Base-by-base conservation (phyloP, 768 basidiomycete species). In the Mycena indigotica region DNA sequence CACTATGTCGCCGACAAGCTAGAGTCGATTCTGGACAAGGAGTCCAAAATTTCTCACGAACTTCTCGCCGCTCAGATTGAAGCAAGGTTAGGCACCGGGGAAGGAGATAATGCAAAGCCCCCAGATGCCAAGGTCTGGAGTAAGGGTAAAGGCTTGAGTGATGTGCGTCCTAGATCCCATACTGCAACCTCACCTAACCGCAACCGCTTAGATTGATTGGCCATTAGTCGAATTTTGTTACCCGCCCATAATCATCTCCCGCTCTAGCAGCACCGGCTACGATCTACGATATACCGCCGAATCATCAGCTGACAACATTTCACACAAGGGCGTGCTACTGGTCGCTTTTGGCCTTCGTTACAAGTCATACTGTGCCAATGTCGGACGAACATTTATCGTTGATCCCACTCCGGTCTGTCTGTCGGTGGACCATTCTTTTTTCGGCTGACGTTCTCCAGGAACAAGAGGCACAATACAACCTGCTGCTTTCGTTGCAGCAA, bases 111-210 rank as follows among this genome's bases (percentile, higher is more conserved):
- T 58, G 85, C 84, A 2, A 93, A 91, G 67, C 88, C 88, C 2
- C 92, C 94, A 4, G 95, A 98, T 69, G 92, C 89, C 87, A 93
- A 88, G 68, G 85, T 96, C 17, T 98, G 96, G 95, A 83, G 80
- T 65, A 87, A 91, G 67, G 88, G 85, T 15, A 86, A 87, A 49
- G 84, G 83, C 5, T 68, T 93, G 29, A 84, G 79, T 55, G 88
- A 92, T 50, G 94, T 94, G 64, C 65, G 90, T 79, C 10, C 52
- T 32, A 35, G 46, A 45, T 35, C 25, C 35, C 38, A 24, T 35
- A 17, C 19, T 41, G 52, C 16, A 56, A 16, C n/a, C 50, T 38
- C 50, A 32, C 57, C 50, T 55, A 57, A 59, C 48, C 45, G 17
- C 17, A 55, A 3, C 53, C 38, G 51, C 56, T 15, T 65, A 97